Evolutionary conservation across 768 basidiomycete genomes (phyloP).

Genomic region (Austroboletus eburneus): DNA sequence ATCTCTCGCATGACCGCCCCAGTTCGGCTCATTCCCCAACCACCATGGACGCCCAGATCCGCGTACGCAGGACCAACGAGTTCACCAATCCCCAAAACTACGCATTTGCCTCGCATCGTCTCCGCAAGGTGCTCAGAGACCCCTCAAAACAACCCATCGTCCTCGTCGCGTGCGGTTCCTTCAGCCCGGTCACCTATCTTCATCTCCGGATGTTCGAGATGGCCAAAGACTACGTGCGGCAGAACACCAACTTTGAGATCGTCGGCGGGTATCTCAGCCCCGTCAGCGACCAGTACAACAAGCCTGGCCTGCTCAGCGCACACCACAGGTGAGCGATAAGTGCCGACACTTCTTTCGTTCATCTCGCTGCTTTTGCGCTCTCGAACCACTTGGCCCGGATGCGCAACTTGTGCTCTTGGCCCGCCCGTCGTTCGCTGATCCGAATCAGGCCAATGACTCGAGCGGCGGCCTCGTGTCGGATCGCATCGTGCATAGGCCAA

Average conservation of each 20-base stretch:
- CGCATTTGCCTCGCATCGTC: constrained; percentile 62
- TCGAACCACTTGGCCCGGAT: neutral
- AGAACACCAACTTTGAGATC: constrained; percentile 91
- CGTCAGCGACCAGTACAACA: constrained; percentile 95
- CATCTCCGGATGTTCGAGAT: constrained; percentile 99
- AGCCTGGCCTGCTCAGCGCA: constrained; percentile 87
- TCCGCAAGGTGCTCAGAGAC: constrained; percentile 53
- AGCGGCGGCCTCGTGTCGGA: constrained; percentile 10
- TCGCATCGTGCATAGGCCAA: constrained; percentile 14
- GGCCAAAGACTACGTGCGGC: constrained; percentile 94
- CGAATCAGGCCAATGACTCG: constrained; percentile 5
- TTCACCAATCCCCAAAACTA: constrained; percentile 69
- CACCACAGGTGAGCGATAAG: constrained; percentile 69
- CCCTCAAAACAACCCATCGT: constrained; percentile 79
- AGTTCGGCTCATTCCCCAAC: constrained; percentile 7
- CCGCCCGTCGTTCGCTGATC: neutral
- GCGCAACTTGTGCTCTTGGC: constrained; percentile 3
- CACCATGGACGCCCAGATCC: constrained; percentile 25
- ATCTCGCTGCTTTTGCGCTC: neutral
- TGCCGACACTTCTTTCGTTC: neutral
- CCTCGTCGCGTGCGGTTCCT: constrained; percentile 95
- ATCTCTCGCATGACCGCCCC: neutral
- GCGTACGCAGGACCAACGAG: constrained; percentile 15
- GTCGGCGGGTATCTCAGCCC: constrained; percentile 96
- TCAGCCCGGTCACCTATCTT: constrained; percentile 97